Base-by-base conservation (phyloP, 805 yeast genomes). In the Saccharomycopsis sp. region DNA sequence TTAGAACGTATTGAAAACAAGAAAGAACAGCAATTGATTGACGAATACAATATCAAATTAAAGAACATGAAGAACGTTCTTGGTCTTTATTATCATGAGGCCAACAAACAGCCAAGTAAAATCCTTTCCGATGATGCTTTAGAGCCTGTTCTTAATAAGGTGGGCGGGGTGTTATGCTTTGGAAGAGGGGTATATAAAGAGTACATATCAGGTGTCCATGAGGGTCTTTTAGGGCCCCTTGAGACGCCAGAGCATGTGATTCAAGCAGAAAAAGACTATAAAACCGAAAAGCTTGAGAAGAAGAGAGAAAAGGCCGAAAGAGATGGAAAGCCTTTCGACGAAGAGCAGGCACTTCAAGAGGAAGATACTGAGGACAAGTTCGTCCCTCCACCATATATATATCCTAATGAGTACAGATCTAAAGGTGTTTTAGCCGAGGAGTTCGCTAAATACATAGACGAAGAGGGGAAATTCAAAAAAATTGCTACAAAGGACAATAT, bases 171-270 rank as follows among this genome's bases (percentile, higher is more conserved):
- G 12, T 79, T 94, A 20, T 89, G 97, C 69, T 74, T 94, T 24
- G 99, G 99, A 2, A 80, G 99, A 69, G 99, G 99, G 58, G 93
- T 97, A 0, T 94, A 82, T 70, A 93, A 93, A 70, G 99, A 94
- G 75, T 94, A 90, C 69, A 69, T 94, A 56, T 78, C 80, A 51
- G 99, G 99, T 8, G 69, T 94, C 9, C 97, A 94, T 65, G 99
- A 94, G 74, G 99, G 99, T 3, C 78, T 94, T 68, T 72, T 94
- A 52, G 99, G 99, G 0, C 98, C 98, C 1, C 74, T 93, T 59
- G 90, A 81, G 15, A 71, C 75, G 58, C 83, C 86, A 3, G 66
- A 63, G 8, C 62, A 62, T 2, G 71, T 66, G 12, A 56, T 59
- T 53, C 44, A 22, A 23, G 35, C 49, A 24, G 59, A 56, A 17